Percentiles rank a stretch among this genome's conserved stretches.
Conservation (phyloP, 495 filamentous ascomycete species). For the Evernia prunastri region DNA sequence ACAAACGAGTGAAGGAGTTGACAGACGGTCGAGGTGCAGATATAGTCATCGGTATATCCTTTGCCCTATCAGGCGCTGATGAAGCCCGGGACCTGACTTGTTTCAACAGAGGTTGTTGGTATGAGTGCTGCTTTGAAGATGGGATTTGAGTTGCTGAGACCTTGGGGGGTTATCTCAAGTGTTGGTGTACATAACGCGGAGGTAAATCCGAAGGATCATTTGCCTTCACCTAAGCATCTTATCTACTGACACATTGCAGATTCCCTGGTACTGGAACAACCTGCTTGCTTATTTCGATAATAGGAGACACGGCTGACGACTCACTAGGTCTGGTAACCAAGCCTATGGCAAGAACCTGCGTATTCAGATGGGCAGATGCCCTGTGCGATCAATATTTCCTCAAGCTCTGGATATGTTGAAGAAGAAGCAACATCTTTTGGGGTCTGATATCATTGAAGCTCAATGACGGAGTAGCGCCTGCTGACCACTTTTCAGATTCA, state of each 20-base stretch:
- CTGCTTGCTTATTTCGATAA: background rate
- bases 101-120: slow-evolving; percentile 68
- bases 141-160: slow-evolving; percentile 77
- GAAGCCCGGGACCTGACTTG: background rate
- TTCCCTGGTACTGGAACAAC: slow-evolving; percentile 53
- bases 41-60: slow-evolving; percentile 54
- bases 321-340: slow-evolving; percentile 54
- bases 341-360: slow-evolving; percentile 87
- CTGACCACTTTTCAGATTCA: slow-evolving; percentile 57
- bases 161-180: slow-evolving; percentile 71
- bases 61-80: background rate
- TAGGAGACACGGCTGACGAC: background rate
- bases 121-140: slow-evolving; percentile 74
- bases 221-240: slow-evolving; percentile 14
- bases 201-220: slow-evolving; percentile 38
- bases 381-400: slow-evolving; percentile 76
- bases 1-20: slow-evolving; percentile 64
- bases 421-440: slow-evolving; percentile 73
- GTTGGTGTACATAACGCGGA: slow-evolving; percentile 92
- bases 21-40: slow-evolving; percentile 85
- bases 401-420: slow-evolving; percentile 71
- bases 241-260: slow-evolving; percentile 40
- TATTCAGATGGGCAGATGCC: slow-evolving; percentile 92
- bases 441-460: slow-evolving; percentile 48
- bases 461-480: slow-evolving; percentile 14